Conservation (phyloP, 176 grass and related monocot genomes). For the Triticum timopheevii region DNA sequence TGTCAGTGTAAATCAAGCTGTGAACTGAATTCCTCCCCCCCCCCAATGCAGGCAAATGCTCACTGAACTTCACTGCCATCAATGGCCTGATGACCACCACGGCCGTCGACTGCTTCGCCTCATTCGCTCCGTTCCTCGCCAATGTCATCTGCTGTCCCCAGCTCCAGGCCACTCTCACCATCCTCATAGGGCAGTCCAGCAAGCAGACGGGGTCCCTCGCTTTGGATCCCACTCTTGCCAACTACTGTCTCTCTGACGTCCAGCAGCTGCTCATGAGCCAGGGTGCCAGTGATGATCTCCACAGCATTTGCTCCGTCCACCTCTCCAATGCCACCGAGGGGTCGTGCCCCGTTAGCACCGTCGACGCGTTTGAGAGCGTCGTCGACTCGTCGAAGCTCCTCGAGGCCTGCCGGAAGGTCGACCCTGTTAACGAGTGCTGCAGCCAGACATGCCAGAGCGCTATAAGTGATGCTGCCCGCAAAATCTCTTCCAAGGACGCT, state of each 20-base stretch:
- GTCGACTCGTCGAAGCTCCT: slow-evolving; percentile 82
- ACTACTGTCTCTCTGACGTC: slow-evolving; percentile 84
- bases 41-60: slow-evolving; percentile 59
- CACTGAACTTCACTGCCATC: slow-evolving; percentile 73
- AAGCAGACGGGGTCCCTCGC: slow-evolving; percentile 76
- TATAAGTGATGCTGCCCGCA: slow-evolving; percentile 73
- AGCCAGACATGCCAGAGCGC: slow-evolving; percentile 80
- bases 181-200: slow-evolving; percentile 94
- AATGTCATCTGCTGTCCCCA: slow-evolving; percentile 98
- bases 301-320: slow-evolving; percentile 71
- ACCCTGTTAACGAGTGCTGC: slow-evolving; percentile 94
- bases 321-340: slow-evolving; percentile 76
- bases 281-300: slow-evolving; percentile 63
- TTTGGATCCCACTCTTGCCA: slow-evolving; percentile 68
- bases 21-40: background rate
- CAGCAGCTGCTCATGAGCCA: slow-evolving; percentile 84
- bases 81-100: slow-evolving; percentile 69
- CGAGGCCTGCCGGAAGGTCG: slow-evolving; percentile 73
- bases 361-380: slow-evolving; percentile 58
- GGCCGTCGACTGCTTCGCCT: slow-evolving; percentile 74
- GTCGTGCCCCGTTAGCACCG: slow-evolving; percentile 65
- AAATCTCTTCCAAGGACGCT: slow-evolving; percentile 56
- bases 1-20: background rate
- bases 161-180: slow-evolving; percentile 78
- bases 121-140: slow-evolving; percentile 82